These are phyloP conservation scores for Mesembryanthemum crystallinum DNA, from an alignment of 148 eudicot species.

Conservation along the genomic window DNA sequence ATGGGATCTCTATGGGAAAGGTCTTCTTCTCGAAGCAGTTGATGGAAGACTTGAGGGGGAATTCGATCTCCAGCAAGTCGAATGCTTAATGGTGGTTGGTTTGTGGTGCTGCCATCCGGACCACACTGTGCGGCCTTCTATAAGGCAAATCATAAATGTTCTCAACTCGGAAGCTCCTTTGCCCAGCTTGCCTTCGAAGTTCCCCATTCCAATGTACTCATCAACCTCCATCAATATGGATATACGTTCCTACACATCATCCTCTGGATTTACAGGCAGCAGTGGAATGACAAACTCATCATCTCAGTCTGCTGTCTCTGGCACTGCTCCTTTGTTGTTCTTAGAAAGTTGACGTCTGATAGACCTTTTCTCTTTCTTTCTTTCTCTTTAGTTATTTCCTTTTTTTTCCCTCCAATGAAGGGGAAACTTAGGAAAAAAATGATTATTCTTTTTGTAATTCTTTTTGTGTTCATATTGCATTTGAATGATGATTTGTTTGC, in stretches of 20 bases:
- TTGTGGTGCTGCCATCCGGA: conserved; percentile 58
- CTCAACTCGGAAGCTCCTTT: conserved; percentile 38
- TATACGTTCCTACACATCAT: not conserved
- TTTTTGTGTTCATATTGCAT: too few relatives aligned
- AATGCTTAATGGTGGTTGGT: conserved; percentile 42
- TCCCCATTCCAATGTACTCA: too few relatives aligned
- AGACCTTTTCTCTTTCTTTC: not conserved
- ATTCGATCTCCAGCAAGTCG: conserved; percentile 27
- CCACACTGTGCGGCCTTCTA: conserved; percentile 33
- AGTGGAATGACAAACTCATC: not conserved
- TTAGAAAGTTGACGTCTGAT: not conserved
- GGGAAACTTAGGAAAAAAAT: too few relatives aligned
- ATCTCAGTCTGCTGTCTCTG: not conserved
- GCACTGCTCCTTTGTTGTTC: conserved; percentile 1
- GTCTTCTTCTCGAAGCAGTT: conserved; percentile 23
- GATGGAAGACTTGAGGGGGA: conserved; percentile 29
- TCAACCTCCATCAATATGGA: not conserved
- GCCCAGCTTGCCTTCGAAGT: too few relatives aligned
- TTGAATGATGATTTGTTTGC: too few relatives aligned
- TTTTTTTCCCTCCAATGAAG: too few relatives aligned
- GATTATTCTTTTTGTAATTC: too few relatives aligned
- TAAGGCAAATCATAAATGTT: conserved; percentile 37
- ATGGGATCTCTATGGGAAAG: conserved; percentile 39
- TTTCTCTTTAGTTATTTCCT: too few relatives aligned
- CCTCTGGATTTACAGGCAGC: not conserved